These are phyloP conservation scores for Sclerotinia glacialis DNA, from an alignment of 2,329 filamentous ascomycete species.

Conservation along the genomic window DNA sequence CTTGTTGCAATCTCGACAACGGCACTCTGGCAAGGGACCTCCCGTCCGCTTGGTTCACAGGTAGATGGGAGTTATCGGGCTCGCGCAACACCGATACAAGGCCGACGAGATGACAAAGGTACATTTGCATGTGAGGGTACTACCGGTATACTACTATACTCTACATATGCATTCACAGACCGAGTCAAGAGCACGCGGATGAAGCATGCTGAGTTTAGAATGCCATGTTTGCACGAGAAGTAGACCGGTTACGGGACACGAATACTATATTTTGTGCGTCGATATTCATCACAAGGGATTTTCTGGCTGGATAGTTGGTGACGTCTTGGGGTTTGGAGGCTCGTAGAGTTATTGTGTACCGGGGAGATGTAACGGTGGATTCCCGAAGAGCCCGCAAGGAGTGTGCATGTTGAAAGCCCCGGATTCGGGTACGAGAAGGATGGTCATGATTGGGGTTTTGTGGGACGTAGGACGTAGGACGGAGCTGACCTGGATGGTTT, in stretches of 20 bases:
- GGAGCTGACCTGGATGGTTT: not conserved
- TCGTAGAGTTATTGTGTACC: not conserved
- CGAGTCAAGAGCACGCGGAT: slow-evolving; percentile 1
- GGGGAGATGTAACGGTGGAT: not conserved
- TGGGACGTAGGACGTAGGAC: not conserved
- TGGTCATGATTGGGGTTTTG: not conserved
- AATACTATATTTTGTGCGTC: not conserved
- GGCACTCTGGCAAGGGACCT: not conserved
- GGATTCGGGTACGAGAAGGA: not conserved
- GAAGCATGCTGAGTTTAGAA: not conserved
- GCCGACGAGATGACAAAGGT: not conserved
- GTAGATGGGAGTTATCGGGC: not conserved
- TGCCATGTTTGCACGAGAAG: slow-evolving; percentile 10
- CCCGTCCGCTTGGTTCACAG: not conserved
- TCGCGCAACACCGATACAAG: not conserved
- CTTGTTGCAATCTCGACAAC: not conserved
- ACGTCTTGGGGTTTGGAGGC: not conserved
- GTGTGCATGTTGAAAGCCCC: not conserved
- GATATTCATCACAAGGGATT: not conserved
- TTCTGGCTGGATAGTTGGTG: not conserved
- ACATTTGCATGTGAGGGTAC: not conserved
- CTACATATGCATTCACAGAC: not conserved
- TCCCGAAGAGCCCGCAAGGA: slow-evolving; percentile 2
- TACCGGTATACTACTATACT: too few species aligned
- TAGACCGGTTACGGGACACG: not conserved